A percentile compares a stretch with the other conserved stretches of the same genome.
Conservation (phyloP, 768 basidiomycete species). For the Exsudoporus frostii region DNA sequence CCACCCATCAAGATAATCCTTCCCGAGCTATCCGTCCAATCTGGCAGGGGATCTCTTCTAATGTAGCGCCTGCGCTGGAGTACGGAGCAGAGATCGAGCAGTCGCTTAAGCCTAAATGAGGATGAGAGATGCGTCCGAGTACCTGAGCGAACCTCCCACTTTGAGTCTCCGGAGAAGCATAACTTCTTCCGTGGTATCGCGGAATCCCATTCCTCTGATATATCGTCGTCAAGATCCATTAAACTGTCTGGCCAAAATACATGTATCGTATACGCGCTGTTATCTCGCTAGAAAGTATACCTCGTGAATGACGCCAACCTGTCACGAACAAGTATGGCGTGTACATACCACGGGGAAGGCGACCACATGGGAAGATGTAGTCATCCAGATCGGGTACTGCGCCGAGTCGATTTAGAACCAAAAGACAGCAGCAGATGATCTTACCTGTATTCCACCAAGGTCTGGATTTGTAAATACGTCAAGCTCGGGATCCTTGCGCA, state of each 20-base stretch:
- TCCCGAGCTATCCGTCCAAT: conserved; percentile 45
- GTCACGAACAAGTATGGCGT: background rate
- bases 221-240: conserved; percentile 26
- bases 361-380: conserved; percentile 11
- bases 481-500: conserved; percentile 41
- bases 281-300: conserved; percentile 23
- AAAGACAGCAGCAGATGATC: background rate
- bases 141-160: conserved; percentile 25
- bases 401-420: background rate
- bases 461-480: conserved; percentile 16
- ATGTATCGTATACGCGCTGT: conserved; percentile 36
- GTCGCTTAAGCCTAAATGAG: conserved; percentile 30
- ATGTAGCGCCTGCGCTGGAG: conserved; percentile 38
- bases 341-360: conserved; percentile 18
- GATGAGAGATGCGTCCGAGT: background rate
- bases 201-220: conserved; percentile 29
- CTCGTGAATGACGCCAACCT: background rate
- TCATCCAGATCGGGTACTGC: conserved; percentile 22
- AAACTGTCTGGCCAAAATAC: conserved; percentile 36
- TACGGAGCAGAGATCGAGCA: conserved; percentile 33
- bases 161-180: conserved; percentile 32
- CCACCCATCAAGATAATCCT: conserved; percentile 52
- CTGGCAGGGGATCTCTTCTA: conserved; percentile 31
- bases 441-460: conserved; percentile 13
- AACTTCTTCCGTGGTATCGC: conserved; percentile 34